Conservation (phyloP, 2,329 filamentous ascomycete genomes). For the Thielaviopsis ethacetica region DNA sequence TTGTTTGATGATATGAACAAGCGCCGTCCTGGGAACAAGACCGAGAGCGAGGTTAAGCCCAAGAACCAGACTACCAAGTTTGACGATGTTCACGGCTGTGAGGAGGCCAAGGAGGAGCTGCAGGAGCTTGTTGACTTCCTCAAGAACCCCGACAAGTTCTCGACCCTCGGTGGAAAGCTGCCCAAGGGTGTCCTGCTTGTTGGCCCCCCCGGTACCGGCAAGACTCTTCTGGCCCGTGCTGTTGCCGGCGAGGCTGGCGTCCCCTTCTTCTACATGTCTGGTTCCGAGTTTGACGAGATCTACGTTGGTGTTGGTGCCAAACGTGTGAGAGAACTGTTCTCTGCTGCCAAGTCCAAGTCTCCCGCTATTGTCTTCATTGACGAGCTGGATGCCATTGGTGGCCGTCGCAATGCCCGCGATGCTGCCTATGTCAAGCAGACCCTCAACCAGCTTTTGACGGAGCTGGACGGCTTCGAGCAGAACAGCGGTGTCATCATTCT, state of each 20-base stretch:
- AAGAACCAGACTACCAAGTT: slow-evolving; percentile 88
- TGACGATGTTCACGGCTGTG: slow-evolving; percentile 86
- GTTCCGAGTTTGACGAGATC: slow-evolving; percentile 94
- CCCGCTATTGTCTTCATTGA: slow-evolving; percentile 94
- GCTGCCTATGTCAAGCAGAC: slow-evolving; percentile 95
- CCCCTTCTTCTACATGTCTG: slow-evolving; percentile 99
- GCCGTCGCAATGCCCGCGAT: slow-evolving; percentile 82
- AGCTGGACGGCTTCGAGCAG: slow-evolving; percentile 93
- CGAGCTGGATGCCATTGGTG: slow-evolving; percentile 84
- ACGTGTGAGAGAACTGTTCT: slow-evolving; percentile 86
- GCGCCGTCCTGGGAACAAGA: slow-evolving; percentile 51
- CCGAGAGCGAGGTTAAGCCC: slow-evolving; percentile 73
- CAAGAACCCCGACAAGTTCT: slow-evolving; percentile 84
- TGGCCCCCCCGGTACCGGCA: slow-evolving; percentile 91
- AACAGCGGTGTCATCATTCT: slow-evolving; percentile 90
- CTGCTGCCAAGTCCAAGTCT: slow-evolving; percentile 65
- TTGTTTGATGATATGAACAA: slow-evolving; percentile 56
- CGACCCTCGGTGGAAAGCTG: slow-evolving; percentile 83
- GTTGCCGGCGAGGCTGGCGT: slow-evolving; percentile 95
- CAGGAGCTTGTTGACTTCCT: slow-evolving; percentile 95
- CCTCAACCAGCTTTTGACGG: slow-evolving; percentile 88
- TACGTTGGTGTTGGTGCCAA: slow-evolving; percentile 96
- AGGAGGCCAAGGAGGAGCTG: slow-evolving; percentile 95
- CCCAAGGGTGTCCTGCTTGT: slow-evolving; percentile 93
- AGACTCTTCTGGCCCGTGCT: slow-evolving; percentile 85